These are phyloP conservation scores for Coemansia sp. DNA, from an alignment of 192 early-diverging fungal species.

Conservation along the genomic window DNA sequence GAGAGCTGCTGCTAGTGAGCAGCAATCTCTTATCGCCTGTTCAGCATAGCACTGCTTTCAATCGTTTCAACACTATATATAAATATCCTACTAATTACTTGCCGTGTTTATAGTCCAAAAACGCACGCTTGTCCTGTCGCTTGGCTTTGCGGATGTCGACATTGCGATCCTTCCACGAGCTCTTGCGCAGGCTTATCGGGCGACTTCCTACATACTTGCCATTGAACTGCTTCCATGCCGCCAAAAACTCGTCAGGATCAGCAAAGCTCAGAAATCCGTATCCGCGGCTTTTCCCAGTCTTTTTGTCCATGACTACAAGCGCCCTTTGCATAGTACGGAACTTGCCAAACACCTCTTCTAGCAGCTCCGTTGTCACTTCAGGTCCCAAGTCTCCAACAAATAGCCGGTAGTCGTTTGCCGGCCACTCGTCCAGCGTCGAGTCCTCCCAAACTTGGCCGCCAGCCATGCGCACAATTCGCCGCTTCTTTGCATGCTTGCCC, in stretches of 20 bases:
- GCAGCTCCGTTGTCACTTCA: constrained; percentile 85
- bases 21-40: not conserved
- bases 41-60: not conserved
- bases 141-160: constrained; percentile 66
- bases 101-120: constrained; percentile 36
- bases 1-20: constrained; percentile 44
- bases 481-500: constrained; percentile 60
- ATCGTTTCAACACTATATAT: not conserved
- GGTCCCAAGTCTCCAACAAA: constrained; percentile 95
- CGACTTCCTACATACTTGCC: constrained; percentile 96
- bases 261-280: constrained; percentile 95
- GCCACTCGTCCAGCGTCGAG: constrained; percentile 82
- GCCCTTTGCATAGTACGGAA: constrained; percentile 83
- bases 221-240: constrained; percentile 94
- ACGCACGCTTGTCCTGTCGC: constrained; percentile 43
- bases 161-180: constrained; percentile 90
- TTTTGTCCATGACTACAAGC: constrained; percentile 83
- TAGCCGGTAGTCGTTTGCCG: constrained; percentile 86
- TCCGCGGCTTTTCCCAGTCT: constrained; percentile 83
- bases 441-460: constrained; percentile 97
- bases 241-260: constrained; percentile 88
- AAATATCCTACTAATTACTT: constrained; percentile 4
- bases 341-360: constrained; percentile 81
- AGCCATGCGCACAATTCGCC: constrained; percentile 73
- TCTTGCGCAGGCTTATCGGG: constrained; percentile 93